Base-by-base conservation (phyloP, 1,284 basidiomycete species). In the Tilletia caries region DNA sequence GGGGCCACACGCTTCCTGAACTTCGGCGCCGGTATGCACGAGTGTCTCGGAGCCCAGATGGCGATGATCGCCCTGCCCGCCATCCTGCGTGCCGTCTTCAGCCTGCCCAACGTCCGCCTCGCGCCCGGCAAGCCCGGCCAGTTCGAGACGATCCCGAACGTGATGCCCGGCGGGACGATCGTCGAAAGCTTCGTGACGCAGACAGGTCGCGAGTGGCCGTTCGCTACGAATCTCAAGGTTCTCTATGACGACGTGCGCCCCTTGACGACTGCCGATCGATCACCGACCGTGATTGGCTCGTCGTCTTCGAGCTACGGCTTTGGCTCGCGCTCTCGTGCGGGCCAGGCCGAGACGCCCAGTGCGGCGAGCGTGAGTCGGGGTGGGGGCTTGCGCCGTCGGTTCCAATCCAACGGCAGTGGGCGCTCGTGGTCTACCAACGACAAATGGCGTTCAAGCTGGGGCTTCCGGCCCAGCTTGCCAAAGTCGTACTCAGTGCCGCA, bases 31-130 rank as follows among this genome's bases (percentile, higher is more conserved):
- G 58, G 58, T 2, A 62, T 62, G 58, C 58, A 62, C 58, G 58
- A 62, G 58, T 62, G 58, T 33, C 27, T 62, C 58, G 58, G 58
- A 6, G 58, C 58, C 29, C 58, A 62, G 58, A 62, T 62, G 58
- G 58, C 58, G 15, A 33, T 62, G 32, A 62, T 62, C 29, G 58
- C 58, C 32, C 15, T 62, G 58, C 58, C 58, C 29, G 29, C 58
- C 32, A 37, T 62, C 32, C 33, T 62, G 12, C 58, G 58, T 8
- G 58, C 58, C 58, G 58, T 62, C 4, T 62, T 62, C 58, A 62
- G 58, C 58, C 58, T 62, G 58, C 58, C 58, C 34, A 62, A 62
- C 33, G 32, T 62, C 29, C 58, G 58, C 23, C 32, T 20, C 6
- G 58, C 58, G 3, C 58, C 58, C 27, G 58, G 58, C 58, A 62